These are phyloP conservation scores for Cyberlindnera petersonii DNA, from an alignment of 805 yeast genomes.

Conservation along the genomic window DNA sequence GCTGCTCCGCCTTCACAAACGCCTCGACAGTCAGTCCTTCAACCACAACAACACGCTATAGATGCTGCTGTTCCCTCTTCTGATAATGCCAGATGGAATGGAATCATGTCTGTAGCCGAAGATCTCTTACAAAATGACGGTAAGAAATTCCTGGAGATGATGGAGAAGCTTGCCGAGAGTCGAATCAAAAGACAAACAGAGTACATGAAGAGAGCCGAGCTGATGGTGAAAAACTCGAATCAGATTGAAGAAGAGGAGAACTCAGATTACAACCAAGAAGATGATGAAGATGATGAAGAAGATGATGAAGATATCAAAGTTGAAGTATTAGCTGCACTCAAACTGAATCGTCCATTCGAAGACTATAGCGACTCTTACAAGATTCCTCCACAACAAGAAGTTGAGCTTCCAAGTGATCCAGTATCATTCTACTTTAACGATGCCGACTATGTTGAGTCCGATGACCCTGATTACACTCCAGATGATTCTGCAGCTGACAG, in stretches of 20 bases:
- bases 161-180: conserved; percentile 68
- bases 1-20: conserved; percentile 1
- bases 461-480: conserved; percentile 22
- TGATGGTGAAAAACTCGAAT: conserved; percentile 19
- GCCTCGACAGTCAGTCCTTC: conserved; percentile 3
- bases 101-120: conserved; percentile 65
- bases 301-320: conserved; percentile 21
- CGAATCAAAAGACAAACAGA: conserved; percentile 32
- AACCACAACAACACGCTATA: conserved; percentile 1
- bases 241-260: conserved; percentile 30
- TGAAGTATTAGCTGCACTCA: neutral
- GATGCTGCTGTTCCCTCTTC: neutral
- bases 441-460: conserved; percentile 18
- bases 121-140: conserved; percentile 77
- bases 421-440: conserved; percentile 18
- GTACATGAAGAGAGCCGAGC: conserved; percentile 13
- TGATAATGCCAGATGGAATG: conserved; percentile 29
- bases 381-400: conserved; percentile 11
- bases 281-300: conserved; percentile 19
- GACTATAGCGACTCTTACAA: conserved; percentile 7
- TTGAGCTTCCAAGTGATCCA: conserved; percentile 15
- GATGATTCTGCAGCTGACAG: conserved; percentile 14
- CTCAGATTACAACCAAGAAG: conserved; percentile 26
- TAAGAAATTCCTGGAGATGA: conserved; percentile 69
- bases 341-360: neutral